Base-by-base conservation (phyloP, 2,329 filamentous ascomycete species). In the Microsporum audouinii region DNA sequence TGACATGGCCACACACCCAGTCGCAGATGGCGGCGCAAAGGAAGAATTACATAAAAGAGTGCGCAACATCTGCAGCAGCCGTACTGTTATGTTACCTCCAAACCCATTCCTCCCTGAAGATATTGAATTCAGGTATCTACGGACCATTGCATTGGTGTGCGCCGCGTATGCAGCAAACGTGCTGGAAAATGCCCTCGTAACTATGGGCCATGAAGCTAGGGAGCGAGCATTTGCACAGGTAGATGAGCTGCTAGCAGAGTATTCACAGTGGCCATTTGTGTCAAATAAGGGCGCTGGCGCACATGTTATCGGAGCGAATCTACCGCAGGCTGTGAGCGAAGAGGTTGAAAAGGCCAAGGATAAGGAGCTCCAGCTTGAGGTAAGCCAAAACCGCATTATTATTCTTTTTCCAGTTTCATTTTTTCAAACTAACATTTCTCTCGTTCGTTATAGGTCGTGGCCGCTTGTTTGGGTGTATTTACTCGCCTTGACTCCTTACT, bases 1-100 rank as follows among this genome's bases (percentile, higher is more conserved):
- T 80, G 94, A 99, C 78, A 99, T 99, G 94, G 94, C 94, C 62
- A 99, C 94, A 66, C 94, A 99, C 75, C 94, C 94, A 47, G 91
- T 99, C 62, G 92, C 91, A 65, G 94, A 99, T 71, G 88, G 91
- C 66, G 92, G 90, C 70, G 94, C 94, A 70, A 99, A 99, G 79
- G 94, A 97, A 71, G 94, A 99, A 78, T 94, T 99, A 70, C 85
- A 94, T 69, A 86, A 89, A 72, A 88, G 94, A 69, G 92, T 97
- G 66, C 87, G 92, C 72, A 95, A 89, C 72, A 85, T 97, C 63
- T 86, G 96, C 66, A 96, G 90, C 63, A 91, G 91, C 77, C 87
- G 94, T 69, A 99, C 94, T 58, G 89, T 97, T 63, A 91, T 97
- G 55, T 84, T 99, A 43, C 88, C 89, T 55, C 80, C 83, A 61